phyloP scores from a whole-genome alignment of 2,329 filamentous ascomycete genomes.

The Hirsutella minnesotensis region DNA sequence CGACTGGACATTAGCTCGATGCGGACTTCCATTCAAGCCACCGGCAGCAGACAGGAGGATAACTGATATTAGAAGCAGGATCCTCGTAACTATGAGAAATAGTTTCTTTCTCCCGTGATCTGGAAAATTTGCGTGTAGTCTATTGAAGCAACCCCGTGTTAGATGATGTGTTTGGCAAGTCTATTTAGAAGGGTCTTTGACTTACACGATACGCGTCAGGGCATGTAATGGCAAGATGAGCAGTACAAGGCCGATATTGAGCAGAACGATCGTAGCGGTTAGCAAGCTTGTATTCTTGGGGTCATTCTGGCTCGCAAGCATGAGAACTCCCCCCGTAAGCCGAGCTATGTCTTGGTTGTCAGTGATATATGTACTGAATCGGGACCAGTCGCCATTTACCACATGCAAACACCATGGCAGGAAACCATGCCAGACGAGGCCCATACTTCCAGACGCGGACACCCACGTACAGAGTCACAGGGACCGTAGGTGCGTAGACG shows the following conservation, averaged over 20 bases:
- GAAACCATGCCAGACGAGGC: slow-evolving; percentile 9
- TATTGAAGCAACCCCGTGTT: too few relatives aligned
- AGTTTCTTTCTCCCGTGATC: background rate
- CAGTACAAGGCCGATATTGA: slow-evolving; percentile 6
- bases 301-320: background rate
- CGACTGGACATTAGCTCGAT: background rate
- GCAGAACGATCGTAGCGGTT: slow-evolving; percentile 5
- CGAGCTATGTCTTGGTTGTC: slow-evolving; percentile 2
- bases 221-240: slow-evolving; percentile 5
- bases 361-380: background rate
- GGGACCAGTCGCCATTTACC: slow-evolving; percentile 2
- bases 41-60: slow-evolving; percentile 1
- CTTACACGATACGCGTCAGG: slow-evolving; percentile 5
- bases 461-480: slow-evolving; percentile 6
- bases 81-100: slow-evolving; percentile 2
- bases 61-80: slow-evolving; percentile 1
- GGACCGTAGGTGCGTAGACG: slow-evolving; percentile 8
- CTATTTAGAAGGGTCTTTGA: background rate
- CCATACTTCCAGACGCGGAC: slow-evolving; percentile 7
- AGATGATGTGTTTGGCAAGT: background rate
- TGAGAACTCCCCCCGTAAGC: background rate
- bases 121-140: slow-evolving; percentile 1
- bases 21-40: background rate
- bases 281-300: slow-evolving; percentile 1
- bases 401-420: slow-evolving; percentile 1